phyloP scores from a whole-genome alignment of 1,139 yeast species.

The Saccharomycopsis hybrid region DNA sequence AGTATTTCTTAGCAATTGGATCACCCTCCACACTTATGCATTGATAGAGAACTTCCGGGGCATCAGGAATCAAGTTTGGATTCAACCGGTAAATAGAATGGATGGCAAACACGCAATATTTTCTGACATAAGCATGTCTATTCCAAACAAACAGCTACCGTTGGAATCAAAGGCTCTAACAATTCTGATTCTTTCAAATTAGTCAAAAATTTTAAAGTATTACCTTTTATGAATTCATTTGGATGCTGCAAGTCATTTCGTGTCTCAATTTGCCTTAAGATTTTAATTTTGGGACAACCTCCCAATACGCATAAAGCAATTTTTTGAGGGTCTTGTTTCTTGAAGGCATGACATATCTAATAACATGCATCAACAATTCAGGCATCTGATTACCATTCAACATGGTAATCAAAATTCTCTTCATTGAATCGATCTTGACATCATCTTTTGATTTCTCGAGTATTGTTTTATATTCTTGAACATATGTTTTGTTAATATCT shows the following conservation, averaged over 20 bases:
- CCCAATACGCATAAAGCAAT: slow-evolving; percentile 94
- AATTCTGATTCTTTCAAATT: slow-evolving; percentile 90
- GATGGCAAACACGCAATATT: slow-evolving; percentile 92
- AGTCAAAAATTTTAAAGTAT: slow-evolving; percentile 83
- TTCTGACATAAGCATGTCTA: slow-evolving; percentile 96
- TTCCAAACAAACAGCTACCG: slow-evolving; percentile 87
- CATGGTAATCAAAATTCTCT: slow-evolving; percentile 75
- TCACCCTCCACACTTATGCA: slow-evolving; percentile 81
- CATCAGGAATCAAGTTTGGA: slow-evolving; percentile 88
- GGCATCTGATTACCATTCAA: slow-evolving; percentile 93
- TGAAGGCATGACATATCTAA: slow-evolving; percentile 96
- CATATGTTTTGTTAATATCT: slow-evolving; percentile 63
- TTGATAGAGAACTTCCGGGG: slow-evolving; percentile 71
- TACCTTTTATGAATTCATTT: slow-evolving; percentile 93
- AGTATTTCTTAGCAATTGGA: slow-evolving; percentile 91
- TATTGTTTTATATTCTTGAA: slow-evolving; percentile 67
- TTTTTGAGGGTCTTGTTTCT: slow-evolving; percentile 86
- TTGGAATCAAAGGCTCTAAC: slow-evolving; percentile 91
- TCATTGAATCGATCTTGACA: slow-evolving; percentile 85
- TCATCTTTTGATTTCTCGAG: slow-evolving; percentile 90
- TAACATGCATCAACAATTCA: slow-evolving; percentile 93
- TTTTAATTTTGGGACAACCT: slow-evolving; percentile 89
- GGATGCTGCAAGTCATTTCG: slow-evolving; percentile 98
- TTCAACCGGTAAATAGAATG: slow-evolving; percentile 77
- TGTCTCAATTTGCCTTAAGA: slow-evolving; percentile 88